Base-by-base conservation (phyloP, 257 asterid species). In the Solanum stenotomum region DNA sequence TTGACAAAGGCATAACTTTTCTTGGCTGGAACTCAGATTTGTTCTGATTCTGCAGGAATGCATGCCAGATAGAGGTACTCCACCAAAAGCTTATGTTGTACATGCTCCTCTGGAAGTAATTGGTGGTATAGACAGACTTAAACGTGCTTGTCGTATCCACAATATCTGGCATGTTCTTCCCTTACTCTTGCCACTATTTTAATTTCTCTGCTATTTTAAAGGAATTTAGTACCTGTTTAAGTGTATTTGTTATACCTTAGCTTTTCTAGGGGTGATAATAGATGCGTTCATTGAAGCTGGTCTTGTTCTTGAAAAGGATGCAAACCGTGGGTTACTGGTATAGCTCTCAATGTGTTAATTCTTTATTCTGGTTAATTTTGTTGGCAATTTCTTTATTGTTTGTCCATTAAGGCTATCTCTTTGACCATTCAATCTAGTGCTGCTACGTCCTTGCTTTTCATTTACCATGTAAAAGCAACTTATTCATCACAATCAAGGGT, bases 211-310 rank as follows among this genome's bases (percentile, higher is more conserved):
- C 5, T 29, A 15, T 79, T 78, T 42, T 44, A 42, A 79, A 4
- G 65, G 38, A 79, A 44, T 15, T 79, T 29, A 42, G 23, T 25
- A 25, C 85, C 25, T 78, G 65, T 34, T 4, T 44, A 44, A 44
- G 12, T 44, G 52, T 12, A 79, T 86, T 88, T 91, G 90, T 84
- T 89, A 87, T 92, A 89, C 96, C 90, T 95, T 87, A 95, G 82
- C 93, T 87, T 93, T 77, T 93, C 89, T 90, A 96, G 99, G 95
- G 92, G 93, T 94, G 88, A 97, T 97, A 83, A 95, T 87, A 74
- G 93, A 95, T 91, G 98, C 99, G 72, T 96, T 96, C 72, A 83
- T 89, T 85, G 96, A 94, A 87, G 98, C 99, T 91, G 99, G 98
- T 84, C 94, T 97, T 89, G 96, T 95, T 87, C 89, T 90, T 85